Evolutionary conservation across 495 filamentous ascomycete species (phyloP), one percentile per base, ranked within the genome.

Genomic region (Podospora pseudocomata): DNA sequence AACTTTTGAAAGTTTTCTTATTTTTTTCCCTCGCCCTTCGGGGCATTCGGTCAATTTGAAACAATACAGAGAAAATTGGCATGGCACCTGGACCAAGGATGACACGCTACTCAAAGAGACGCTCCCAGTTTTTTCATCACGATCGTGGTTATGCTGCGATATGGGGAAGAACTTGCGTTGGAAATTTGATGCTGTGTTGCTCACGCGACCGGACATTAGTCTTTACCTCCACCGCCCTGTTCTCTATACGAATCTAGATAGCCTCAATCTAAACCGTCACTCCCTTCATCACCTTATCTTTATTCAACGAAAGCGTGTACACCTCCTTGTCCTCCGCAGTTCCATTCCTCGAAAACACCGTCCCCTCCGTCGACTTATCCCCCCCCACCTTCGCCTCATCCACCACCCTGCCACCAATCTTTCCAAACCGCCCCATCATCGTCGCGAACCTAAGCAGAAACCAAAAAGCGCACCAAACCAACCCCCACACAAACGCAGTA

Each of bases 1-100:
- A 20, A 56, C 28, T 16, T 66, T 66, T 58, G 28, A 23, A 5
- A 54, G 67, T 69, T 68, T 72, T 67, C 65, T 58, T 73, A 59
- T 44, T 72, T 71, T 73, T 66, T 69, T 70, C 72, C 71, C 57
- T 70, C 57, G 67, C 66, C 69, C 71, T 74, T 70, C 70, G 75
- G 73, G 72, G 67, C 72, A 77, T 76, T 72, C 75, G 76, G 76
- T 77, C 76, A 78, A 75, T 75, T 73, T 78, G 75, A 75, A 78
- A 75, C 75, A 71, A 74, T 75, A 78, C 76, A 92, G 88, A 94
- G 90, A 94, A 93, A 89, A 94, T 93, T 96, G 96, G 93, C 94
- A 97, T 97, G 92, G 94, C 94, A 94, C 94, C 93, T 97, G 94
- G 92, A 96, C 93, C 95, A 97, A 97, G 93, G 93, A 96, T 96